phyloP scores from a whole-genome alignment of 1,284 basidiomycete species.

The Pseudozyma thailandica region DNA sequence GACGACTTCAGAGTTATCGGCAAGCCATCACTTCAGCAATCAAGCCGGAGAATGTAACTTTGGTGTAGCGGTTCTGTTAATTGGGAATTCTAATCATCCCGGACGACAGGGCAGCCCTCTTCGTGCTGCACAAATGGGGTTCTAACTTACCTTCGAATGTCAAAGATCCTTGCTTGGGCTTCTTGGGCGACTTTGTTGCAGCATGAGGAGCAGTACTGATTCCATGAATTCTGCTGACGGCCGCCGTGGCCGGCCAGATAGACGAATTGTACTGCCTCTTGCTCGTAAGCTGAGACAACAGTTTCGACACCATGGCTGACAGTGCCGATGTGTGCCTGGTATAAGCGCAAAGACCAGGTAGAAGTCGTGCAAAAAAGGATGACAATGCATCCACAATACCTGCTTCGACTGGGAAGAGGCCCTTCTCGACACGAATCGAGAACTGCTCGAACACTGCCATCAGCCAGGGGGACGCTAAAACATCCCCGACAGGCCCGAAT shows the following conservation, averaged over 20 bases:
- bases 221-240: conserved; percentile 21
- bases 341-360: conserved; percentile 37
- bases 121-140: too few species aligned
- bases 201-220: conserved; percentile 6
- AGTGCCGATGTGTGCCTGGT: conserved; percentile 20
- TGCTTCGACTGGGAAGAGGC: conserved; percentile 20
- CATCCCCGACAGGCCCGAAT: neutral
- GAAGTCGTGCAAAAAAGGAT: conserved; percentile 43
- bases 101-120: conserved; percentile 3
- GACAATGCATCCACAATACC: conserved; percentile 21
- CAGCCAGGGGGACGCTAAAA: conserved; percentile 47
- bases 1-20: conserved; percentile 51
- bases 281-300: neutral
- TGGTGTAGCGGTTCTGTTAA: conserved; percentile 55
- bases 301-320: conserved; percentile 14
- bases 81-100: conserved; percentile 50
- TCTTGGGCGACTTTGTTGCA: neutral
- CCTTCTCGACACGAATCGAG: conserved; percentile 48
- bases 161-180: conserved; percentile 1
- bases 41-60: conserved; percentile 43
- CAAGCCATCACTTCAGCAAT: conserved; percentile 39
- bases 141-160: conserved; percentile 33
- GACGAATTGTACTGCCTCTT: conserved; percentile 9
- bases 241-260: neutral
- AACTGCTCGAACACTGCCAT: conserved; percentile 54